A percentile compares a stretch with the other conserved stretches of the same genome.
These are phyloP conservation scores for Trapa incisa DNA, from an alignment of 345 rosid species.

Conservation along the genomic window DNA sequence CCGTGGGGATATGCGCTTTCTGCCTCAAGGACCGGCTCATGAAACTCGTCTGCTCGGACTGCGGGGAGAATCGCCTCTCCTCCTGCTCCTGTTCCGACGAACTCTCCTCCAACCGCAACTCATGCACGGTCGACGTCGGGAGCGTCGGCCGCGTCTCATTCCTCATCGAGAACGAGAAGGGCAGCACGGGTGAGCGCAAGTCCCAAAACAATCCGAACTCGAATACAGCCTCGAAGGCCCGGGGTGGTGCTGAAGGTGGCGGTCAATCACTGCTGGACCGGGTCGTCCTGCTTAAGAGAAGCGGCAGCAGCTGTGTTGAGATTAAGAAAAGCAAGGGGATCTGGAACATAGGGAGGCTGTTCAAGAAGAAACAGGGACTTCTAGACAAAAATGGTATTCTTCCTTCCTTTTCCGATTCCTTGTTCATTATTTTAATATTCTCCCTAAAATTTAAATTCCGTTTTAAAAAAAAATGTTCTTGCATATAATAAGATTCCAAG, in stretches of 20 bases:
- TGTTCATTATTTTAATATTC: not conserved
- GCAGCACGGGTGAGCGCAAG: not conserved
- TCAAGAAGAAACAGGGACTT: slow-evolving; percentile 34
- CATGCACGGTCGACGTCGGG: slow-evolving; percentile 50
- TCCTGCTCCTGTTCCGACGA: slow-evolving; percentile 81
- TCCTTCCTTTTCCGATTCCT: not conserved
- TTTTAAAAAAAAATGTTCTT: not conserved
- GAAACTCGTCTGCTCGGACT: slow-evolving; percentile 76
- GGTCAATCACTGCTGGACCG: slow-evolving; percentile 23
- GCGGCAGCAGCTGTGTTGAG: slow-evolving; percentile 85
- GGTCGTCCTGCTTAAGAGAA: slow-evolving; percentile 54
- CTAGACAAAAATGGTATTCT: slow-evolving; percentile 1
- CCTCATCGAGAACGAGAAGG: slow-evolving; percentile 56
- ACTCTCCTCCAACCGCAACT: slow-evolving; percentile 45
- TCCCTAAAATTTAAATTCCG: not conserved
- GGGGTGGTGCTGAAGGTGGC: not conserved
- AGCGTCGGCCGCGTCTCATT: slow-evolving; percentile 76
- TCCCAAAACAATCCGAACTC: slow-evolving; percentile 2
- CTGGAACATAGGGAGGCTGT: slow-evolving; percentile 66
- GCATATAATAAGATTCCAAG: slow-evolving; percentile 27
- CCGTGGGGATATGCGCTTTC: slow-evolving; percentile 68
- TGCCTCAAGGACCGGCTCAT: slow-evolving; percentile 87
- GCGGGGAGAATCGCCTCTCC: slow-evolving; percentile 71
- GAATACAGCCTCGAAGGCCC: slow-evolving; percentile 26
- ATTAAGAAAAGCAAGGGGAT: slow-evolving; percentile 63